phyloP scores from a whole-genome alignment of 768 basidiomycete genomes.

The Tricholoma sp. region DNA sequence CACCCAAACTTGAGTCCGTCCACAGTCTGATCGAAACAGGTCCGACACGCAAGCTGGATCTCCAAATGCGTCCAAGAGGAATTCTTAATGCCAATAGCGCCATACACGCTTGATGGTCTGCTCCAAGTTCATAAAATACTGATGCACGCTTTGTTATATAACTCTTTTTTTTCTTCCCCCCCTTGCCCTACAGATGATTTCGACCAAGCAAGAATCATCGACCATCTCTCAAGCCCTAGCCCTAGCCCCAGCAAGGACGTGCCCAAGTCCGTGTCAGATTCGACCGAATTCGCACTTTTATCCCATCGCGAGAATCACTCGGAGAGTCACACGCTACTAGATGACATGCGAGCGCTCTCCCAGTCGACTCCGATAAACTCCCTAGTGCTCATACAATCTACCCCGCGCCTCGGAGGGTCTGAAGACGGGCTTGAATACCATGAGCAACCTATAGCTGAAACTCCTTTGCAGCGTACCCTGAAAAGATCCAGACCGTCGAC shows the following conservation, averaged over 20 bases:
- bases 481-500: too few relatives aligned
- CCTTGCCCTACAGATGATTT: constrained; percentile 12
- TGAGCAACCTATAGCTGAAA: too few relatives aligned
- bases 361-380: neutral
- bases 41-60: constrained; percentile 35
- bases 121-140: neutral
- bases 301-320: too few relatives aligned
- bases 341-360: neutral
- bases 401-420: too few relatives aligned
- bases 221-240: neutral
- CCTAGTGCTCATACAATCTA: too few relatives aligned
- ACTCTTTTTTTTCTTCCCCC: neutral
- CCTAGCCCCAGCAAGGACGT: too few relatives aligned
- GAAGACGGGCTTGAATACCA: too few relatives aligned
- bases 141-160: neutral
- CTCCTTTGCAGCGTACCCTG: too few relatives aligned
- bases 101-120: constrained; percentile 33
- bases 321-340: too few relatives aligned
- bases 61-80: constrained; percentile 25
- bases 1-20: too few relatives aligned
- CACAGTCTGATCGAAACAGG: constrained; percentile 14
- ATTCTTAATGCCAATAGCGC: constrained; percentile 31
- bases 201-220: constrained; percentile 5
- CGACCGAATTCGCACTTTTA: too few relatives aligned
- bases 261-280: too few relatives aligned